A percentile compares a stretch with the other conserved stretches of the same genome.
These are phyloP conservation scores for Cyberlindnera mississippiensis DNA, from an alignment of 805 yeast genomes.

Conservation along the genomic window DNA sequence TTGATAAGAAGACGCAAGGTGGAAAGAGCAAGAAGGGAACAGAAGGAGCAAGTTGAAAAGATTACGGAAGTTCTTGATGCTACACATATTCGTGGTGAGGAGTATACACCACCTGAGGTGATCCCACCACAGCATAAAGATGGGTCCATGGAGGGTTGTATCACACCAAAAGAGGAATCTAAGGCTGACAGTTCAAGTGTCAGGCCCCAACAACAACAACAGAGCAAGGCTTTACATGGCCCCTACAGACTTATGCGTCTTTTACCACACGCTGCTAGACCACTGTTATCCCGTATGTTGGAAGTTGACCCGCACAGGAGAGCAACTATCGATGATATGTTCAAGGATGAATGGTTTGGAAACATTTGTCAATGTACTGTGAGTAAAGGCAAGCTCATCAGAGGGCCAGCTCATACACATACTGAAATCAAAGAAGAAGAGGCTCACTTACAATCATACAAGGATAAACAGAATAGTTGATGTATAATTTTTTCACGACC, in stretches of 20 bases:
- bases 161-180: not conserved
- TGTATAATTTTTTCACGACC: not conserved
- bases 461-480: conserved; percentile 16
- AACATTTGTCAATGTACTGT: conserved; percentile 60
- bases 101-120: conserved; percentile 6
- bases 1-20: conserved; percentile 55
- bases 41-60: conserved; percentile 9
- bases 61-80: conserved; percentile 16
- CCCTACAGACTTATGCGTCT: conserved; percentile 79
- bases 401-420: conserved; percentile 49
- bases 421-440: conserved; percentile 45
- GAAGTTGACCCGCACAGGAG: conserved; percentile 56
- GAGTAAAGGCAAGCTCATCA: conserved; percentile 34
- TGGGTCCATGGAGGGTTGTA: not conserved
- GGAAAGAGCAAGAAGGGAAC: conserved; percentile 32
- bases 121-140: not conserved
- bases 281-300: conserved; percentile 63
- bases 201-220: conserved; percentile 3
- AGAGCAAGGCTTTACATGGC: conserved; percentile 47
- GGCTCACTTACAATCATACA: conserved; percentile 41
- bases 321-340: conserved; percentile 63
- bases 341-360: conserved; percentile 67
- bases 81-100: conserved; percentile 13
- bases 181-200: not conserved
- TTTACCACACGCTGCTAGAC: conserved; percentile 80